phyloP scores from a whole-genome alignment of 2,329 filamentous ascomycete genomes.

The Blastomyces gilchristii region DNA sequence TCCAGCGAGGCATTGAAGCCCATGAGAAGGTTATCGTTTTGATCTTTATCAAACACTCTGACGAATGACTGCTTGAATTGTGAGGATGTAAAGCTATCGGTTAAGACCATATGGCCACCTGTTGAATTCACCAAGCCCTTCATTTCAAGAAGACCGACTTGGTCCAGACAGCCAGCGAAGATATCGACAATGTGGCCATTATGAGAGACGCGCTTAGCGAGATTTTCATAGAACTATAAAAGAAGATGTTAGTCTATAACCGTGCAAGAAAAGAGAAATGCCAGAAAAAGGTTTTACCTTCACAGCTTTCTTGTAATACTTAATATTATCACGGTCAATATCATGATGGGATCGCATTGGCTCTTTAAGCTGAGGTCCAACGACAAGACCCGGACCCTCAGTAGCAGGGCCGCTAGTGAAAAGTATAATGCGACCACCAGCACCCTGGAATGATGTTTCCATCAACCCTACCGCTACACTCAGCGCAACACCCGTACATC shows the following conservation, averaged over 20 bases:
- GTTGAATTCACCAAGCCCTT: constrained; percentile 93
- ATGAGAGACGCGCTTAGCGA: constrained; percentile 88
- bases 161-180: constrained; percentile 92
- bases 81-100: constrained; percentile 95
- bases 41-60: constrained; percentile 93
- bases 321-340: constrained; percentile 97
- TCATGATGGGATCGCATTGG: constrained; percentile 97
- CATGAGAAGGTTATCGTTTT: constrained; percentile 89
- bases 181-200: constrained; percentile 98
- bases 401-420: constrained; percentile 92
- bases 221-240: constrained; percentile 74
- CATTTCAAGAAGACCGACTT: constrained; percentile 96
- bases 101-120: constrained; percentile 95
- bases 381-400: constrained; percentile 92
- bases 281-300: constrained; percentile 51
- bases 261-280: neutral
- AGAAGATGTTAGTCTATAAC: constrained; percentile 16
- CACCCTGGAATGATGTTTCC: constrained; percentile 91
- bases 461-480: constrained; percentile 88
- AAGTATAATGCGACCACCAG: constrained; percentile 90
- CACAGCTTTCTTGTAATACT: constrained; percentile 98
- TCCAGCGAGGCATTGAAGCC: constrained; percentile 95
- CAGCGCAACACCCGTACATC: constrained; percentile 92
- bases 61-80: constrained; percentile 99
- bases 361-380: constrained; percentile 88